These are phyloP conservation scores for Solanum gandarillasii DNA, from an alignment of 257 asterid genomes.

Conservation along the genomic window DNA sequence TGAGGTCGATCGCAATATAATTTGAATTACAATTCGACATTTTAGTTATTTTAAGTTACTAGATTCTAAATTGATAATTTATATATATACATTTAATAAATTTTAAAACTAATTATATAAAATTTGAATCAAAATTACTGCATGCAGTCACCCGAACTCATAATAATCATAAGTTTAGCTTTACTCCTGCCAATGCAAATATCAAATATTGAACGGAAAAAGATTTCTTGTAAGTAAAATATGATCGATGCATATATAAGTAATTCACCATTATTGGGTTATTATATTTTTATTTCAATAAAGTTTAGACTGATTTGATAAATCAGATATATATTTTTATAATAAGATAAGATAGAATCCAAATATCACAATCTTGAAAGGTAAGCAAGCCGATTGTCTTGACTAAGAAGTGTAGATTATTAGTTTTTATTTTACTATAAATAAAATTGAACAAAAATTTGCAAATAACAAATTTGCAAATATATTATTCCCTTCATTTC, in stretches of 20 bases:
- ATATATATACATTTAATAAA: background rate
- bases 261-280: background rate
- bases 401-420: background rate
- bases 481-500: background rate
- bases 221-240: background rate
- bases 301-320: background rate
- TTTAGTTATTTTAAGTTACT: background rate
- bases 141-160: background rate
- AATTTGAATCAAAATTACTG: too few species aligned
- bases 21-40: background rate
- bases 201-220: background rate
- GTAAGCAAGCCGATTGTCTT: background rate
- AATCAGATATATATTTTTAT: background rate
- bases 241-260: background rate
- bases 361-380: background rate
- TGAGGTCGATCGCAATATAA: background rate
- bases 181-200: background rate
- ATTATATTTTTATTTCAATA: background rate
- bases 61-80: background rate
- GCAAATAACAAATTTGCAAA: background rate
- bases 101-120: too few species aligned
- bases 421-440: background rate
- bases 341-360: background rate
- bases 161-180: background rate
- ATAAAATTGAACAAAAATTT: background rate